Conservation (phyloP, 805 yeast species). For the Scheffersomyces stipitis region DNA sequence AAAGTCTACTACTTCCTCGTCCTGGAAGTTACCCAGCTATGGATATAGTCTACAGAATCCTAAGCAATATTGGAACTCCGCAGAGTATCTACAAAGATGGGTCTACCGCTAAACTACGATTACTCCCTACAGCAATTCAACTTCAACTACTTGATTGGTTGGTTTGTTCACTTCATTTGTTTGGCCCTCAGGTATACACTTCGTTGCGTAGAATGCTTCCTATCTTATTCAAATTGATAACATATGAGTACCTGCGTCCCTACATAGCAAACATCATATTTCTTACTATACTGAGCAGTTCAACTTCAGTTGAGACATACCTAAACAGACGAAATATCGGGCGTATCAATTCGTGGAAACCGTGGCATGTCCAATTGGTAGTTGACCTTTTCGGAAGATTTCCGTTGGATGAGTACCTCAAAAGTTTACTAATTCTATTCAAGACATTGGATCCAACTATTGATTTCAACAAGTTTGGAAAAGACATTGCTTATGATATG, state of each 20-base stretch:
- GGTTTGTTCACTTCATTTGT: conserved; percentile 7
- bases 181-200: conserved; percentile 4
- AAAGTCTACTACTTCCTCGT: conserved; percentile 4
- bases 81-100: conserved; percentile 7
- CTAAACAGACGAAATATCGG: conserved; percentile 3
- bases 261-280: conserved; percentile 10
- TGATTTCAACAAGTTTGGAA: conserved; percentile 15
- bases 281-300: conserved; percentile 4
- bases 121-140: conserved; percentile 3
- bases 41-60: conserved; percentile 6
- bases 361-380: conserved; percentile 32
- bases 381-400: conserved; percentile 27
- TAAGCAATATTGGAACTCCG: conserved; percentile 11
- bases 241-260: conserved; percentile 13
- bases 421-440: conserved; percentile 20
- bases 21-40: neutral
- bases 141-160: conserved; percentile 11
- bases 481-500: conserved; percentile 16
- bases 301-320: conserved; percentile 4
- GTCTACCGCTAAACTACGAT: conserved; percentile 4
- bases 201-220: conserved; percentile 7
- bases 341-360: conserved; percentile 4
- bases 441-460: conserved; percentile 18
- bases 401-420: conserved; percentile 31
- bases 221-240: conserved; percentile 8